These are phyloP conservation scores for Phytopythium kandeliae DNA, from an alignment of 352 stramenopile genomes.

Conservation along the genomic window DNA sequence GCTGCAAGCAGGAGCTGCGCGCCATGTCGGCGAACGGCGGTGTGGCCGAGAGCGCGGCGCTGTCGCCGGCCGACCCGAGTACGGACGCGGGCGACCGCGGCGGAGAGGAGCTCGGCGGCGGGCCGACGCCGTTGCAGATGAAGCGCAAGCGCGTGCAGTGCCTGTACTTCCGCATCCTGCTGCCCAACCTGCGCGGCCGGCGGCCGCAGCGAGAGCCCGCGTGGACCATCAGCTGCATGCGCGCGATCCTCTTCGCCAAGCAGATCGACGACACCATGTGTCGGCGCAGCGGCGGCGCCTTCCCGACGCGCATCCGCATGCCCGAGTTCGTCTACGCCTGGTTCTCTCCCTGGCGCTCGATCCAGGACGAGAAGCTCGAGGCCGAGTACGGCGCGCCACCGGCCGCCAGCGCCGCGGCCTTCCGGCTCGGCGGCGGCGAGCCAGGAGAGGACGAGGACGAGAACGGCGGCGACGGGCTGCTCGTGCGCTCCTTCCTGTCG, in stretches of 20 bases:
- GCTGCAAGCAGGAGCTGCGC: constrained; percentile 52
- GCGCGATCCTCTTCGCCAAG: constrained; percentile 88
- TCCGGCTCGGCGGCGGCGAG: no score
- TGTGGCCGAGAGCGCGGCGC: constrained; percentile 4
- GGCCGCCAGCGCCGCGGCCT: no score
- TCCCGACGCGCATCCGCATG: constrained; percentile 76
- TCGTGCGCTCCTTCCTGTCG: constrained; percentile 3
- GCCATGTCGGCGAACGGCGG: constrained; percentile 25
- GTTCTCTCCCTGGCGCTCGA: constrained; percentile 75
- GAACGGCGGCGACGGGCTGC: constrained; percentile 7
- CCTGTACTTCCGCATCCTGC: constrained; percentile 86
- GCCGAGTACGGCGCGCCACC: constrained; percentile 25
- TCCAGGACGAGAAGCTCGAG: constrained; percentile 53
- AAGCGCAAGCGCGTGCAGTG: constrained; percentile 68
- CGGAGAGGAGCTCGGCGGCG: background rate
- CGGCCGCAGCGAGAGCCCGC: constrained; percentile 64
- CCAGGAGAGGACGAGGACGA: constrained; percentile 12
- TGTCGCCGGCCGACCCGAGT: background rate
- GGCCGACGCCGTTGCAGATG: constrained; percentile 8
- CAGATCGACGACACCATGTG: constrained; percentile 76
- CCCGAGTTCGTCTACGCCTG: constrained; percentile 92
- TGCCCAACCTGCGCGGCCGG: constrained; percentile 85
- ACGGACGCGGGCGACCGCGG: background rate
- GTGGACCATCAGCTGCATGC: constrained; percentile 89
- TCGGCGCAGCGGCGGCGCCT: constrained; percentile 30